Percentiles rank a stretch among this genome's conserved stretches.
Evolutionary conservation across 129 eudicot species (phyloP).

Genomic region (Pulicaria dysenterica): DNA sequence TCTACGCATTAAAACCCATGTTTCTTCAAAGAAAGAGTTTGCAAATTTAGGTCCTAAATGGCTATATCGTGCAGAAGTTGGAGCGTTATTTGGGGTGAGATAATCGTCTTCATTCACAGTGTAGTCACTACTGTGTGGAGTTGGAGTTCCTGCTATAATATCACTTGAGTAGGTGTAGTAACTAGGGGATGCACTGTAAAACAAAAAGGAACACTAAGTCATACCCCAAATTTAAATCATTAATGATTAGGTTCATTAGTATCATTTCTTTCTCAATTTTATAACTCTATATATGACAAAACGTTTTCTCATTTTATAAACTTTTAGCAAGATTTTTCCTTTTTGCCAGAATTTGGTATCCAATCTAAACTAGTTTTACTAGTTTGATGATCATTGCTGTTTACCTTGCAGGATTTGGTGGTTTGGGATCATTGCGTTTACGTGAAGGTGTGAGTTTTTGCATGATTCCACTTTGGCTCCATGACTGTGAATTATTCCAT

Average conservation of each 20-base stretch:
- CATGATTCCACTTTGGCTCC: conserved; percentile 62
- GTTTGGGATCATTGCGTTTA: conserved; percentile 35
- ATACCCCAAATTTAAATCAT: not conserved
- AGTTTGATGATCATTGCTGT: too few species aligned
- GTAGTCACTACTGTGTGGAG: conserved; percentile 80
- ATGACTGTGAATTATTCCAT: conserved; percentile 66
- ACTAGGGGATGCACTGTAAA: conserved; percentile 56
- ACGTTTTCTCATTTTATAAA: too few species aligned
- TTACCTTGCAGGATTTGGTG: conserved; percentile 51
- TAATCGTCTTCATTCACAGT: conserved; percentile 77
- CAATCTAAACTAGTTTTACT: too few species aligned
- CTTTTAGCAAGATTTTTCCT: too few species aligned
- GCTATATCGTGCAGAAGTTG: conserved; percentile 30
- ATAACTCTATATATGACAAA: too few species aligned
- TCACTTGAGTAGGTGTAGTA: conserved; percentile 69
- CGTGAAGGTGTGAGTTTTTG: conserved; percentile 56
- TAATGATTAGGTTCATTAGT: too few species aligned
- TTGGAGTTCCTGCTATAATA: conserved; percentile 62
- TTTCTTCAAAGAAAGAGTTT: conserved; percentile 63
- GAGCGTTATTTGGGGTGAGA: conserved; percentile 55
- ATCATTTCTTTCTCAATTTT: too few species aligned
- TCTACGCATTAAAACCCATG: conserved; percentile 71
- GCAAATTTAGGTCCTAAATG: conserved; percentile 61
- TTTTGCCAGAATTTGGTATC: too few species aligned
- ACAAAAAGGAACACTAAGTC: not conserved